Evolutionary conservation across 441 rosid genomes (phyloP), one percentile per base, ranked within the genome.

Genomic region (California macrophylla): DNA sequence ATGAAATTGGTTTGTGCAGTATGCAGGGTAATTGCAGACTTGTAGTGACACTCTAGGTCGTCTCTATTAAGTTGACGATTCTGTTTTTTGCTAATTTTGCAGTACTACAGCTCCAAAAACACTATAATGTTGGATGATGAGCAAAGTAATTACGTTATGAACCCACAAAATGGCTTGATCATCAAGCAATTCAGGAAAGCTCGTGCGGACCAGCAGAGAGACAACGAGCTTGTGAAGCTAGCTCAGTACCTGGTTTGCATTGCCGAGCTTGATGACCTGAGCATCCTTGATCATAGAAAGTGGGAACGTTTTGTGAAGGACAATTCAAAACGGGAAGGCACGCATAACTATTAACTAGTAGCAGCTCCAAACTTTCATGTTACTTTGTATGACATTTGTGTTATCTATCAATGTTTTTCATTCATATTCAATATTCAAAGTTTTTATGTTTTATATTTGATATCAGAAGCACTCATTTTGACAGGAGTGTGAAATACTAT

Each of bases 91-190:
- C 54, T 69, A 7, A 72, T 23, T 71, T 34, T 81, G 79, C 90
- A 91, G 98, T 91, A 83, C 69, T 91, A 91, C 84, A 83, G 75
- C 77, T 69, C 92, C 8, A 81, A 77, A 74, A 93, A 93, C 84
- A 91, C 96, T 15, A 88, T 94, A 79, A 94, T 94, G 97, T 94
- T 94, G 58, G 98, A 94, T 66, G 97, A 94, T 69, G 77, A 89
- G 15, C 73, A 87, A 71, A 83, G 98, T 83, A 90, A 94, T 75
- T 94, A 87, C 30, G 96, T 91, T 75, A 88, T 94, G 97, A 94
- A 94, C 79, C 97, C 96, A 13, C 93, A 86, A 78, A 94, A 91
- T 72, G 98, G 98, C 52, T 80, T 94, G 78, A 79, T 77, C 3
- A 94, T 94, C 78, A 91, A 70, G 74, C 97, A 96, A 63, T 94